Conservation (phyloP, 345 rosid species). For the Geranium brycei region DNA sequence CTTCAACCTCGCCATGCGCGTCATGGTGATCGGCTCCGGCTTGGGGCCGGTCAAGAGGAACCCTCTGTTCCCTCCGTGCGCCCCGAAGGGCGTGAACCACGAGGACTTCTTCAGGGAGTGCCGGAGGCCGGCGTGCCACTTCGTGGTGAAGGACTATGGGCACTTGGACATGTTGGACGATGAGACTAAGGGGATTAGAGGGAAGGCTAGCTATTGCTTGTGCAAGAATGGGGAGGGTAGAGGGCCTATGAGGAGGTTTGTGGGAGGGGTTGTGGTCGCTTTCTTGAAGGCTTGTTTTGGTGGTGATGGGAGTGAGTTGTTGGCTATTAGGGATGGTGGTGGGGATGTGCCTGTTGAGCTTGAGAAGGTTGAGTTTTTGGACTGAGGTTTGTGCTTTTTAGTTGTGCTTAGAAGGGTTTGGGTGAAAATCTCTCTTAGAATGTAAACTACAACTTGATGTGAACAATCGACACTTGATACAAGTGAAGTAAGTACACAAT, state of each 20-base stretch:
- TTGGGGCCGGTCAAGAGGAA: conserved; percentile 40
- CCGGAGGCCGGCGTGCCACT: conserved; percentile 50
- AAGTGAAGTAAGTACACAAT: no score
- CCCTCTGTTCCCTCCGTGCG: conserved; percentile 60
- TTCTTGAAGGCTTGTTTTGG: conserved; percentile 48
- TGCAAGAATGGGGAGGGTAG: conserved; percentile 63
- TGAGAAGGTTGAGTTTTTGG: conserved; percentile 25
- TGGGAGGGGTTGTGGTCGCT: conserved; percentile 56
- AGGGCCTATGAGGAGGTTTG: conserved; percentile 68
- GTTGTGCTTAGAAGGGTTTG: no score
- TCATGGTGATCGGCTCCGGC: conserved; percentile 67
- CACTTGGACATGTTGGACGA: conserved; percentile 78
- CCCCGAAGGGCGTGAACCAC: conserved; percentile 68
- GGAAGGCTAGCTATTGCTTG: conserved; percentile 42
- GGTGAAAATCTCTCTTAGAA: no score
- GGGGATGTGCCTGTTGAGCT: conserved; percentile 41
- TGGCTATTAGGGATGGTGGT: conserved; percentile 39
- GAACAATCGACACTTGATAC: no score
- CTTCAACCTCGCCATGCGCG: conserved; percentile 36
- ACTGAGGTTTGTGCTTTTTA: conserved; percentile 9
- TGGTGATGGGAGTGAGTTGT: conserved; percentile 39
- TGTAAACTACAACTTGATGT: no score
- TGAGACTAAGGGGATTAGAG: conserved; percentile 55
- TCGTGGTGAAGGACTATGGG: conserved; percentile 62
- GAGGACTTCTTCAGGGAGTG: conserved; percentile 53